phyloP scores from a whole-genome alignment of 352 stramenopile species.

The Plasmopara muralis region DNA sequence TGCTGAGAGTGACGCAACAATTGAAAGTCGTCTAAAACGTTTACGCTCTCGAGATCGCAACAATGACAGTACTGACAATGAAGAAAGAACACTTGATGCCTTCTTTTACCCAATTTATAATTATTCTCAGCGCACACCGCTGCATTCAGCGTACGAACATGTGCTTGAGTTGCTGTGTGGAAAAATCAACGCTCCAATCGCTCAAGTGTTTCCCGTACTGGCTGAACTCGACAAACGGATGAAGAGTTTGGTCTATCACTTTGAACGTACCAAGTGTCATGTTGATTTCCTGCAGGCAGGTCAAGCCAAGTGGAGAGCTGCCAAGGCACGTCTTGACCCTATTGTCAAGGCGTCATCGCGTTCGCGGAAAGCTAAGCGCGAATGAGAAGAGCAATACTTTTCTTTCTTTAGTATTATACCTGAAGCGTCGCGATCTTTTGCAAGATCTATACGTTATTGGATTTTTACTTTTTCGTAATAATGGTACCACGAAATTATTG shows the following conservation, averaged over 20 bases:
- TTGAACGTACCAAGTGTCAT: constrained; percentile 17
- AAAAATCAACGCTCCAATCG: constrained; percentile 56
- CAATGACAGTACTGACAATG: constrained; percentile 3
- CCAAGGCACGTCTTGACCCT: neutral
- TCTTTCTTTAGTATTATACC: neutral
- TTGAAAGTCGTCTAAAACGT: constrained; percentile 38
- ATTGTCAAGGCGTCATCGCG: constrained; percentile 4
- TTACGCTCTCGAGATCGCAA: constrained; percentile 19
- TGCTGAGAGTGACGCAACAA: constrained; percentile 40
- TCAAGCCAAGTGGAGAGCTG: constrained; percentile 12
- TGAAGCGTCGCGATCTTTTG: constrained; percentile 17
- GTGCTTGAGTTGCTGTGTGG: constrained; percentile 53
- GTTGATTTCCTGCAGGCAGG: constrained; percentile 11
- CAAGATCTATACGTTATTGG: neutral
- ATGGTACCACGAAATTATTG: constrained; percentile 10
- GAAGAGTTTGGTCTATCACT: constrained; percentile 23
- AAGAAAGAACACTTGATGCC: constrained; percentile 12
- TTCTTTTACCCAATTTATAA: constrained; percentile 49
- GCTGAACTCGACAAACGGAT: constrained; percentile 31
- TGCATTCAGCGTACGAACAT: constrained; percentile 57
- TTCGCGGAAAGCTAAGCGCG: neutral
- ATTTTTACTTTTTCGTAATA: constrained; percentile 5
- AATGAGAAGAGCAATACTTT: neutral
- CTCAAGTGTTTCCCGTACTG: constrained; percentile 27
- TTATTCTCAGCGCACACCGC: constrained; percentile 3